phyloP scores from a whole-genome alignment of 306 rosid species.

The Pueraria montana region DNA sequence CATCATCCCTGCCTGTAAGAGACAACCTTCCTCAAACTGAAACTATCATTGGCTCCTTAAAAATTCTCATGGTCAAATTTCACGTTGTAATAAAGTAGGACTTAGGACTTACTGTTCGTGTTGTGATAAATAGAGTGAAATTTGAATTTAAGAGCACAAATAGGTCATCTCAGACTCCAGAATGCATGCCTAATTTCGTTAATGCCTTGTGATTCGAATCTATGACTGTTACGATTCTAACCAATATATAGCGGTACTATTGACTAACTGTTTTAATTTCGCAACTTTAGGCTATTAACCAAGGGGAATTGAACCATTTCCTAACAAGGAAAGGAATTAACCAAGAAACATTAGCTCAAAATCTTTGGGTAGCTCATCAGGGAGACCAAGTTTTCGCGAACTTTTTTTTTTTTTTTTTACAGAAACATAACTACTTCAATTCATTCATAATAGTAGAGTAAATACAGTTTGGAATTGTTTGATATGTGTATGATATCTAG shows the following conservation, averaged over 20 bases:
- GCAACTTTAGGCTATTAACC: neutral
- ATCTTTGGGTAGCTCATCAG: neutral
- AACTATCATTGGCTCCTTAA: neutral
- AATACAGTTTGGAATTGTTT: too few relatives aligned
- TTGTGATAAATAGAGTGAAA: neutral
- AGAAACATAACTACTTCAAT: too few relatives aligned
- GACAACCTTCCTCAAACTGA: neutral
- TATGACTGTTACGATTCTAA: neutral
- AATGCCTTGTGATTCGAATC: neutral
- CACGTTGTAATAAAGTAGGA: neutral
- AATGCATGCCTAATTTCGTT: neutral
- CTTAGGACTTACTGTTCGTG: neutral
- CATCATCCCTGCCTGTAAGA: neutral
- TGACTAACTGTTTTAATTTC: neutral
- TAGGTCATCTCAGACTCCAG: neutral
- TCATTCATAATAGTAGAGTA: too few relatives aligned
- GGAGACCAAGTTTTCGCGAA: neutral
- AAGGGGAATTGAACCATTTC: neutral
- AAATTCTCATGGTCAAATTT: neutral
- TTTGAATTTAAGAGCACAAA: neutral
- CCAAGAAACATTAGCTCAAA: neutral
- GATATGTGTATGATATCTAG: too few relatives aligned
- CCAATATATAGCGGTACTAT: neutral
- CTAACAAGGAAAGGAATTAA: neutral
- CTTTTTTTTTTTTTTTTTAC: too few relatives aligned